Conservation (phyloP, 169 alveolate genomes). For the Amoebophrya sp. region DNA sequence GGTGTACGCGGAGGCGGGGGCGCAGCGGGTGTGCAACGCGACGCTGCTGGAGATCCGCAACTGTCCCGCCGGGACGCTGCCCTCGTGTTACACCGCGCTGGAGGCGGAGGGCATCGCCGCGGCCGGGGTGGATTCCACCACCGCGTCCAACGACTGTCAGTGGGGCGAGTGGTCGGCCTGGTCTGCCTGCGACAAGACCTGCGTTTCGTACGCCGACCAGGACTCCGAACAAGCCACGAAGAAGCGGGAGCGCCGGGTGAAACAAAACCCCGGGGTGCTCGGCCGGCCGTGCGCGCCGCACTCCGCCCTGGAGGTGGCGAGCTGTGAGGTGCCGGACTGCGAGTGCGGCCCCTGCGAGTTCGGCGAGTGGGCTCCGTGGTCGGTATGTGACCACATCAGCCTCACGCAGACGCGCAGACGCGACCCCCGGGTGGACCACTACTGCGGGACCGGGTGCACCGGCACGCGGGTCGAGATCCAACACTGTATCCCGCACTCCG, state of each 20-base stretch:
- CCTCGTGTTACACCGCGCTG: too few species aligned
- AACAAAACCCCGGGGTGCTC: not conserved
- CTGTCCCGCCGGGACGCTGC: too few species aligned
- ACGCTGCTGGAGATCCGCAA: not conserved
- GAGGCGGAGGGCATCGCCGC: not conserved
- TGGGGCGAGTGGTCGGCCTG: not conserved
- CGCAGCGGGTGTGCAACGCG: not conserved
- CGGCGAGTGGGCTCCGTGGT: not conserved
- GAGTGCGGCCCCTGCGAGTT: not conserved
- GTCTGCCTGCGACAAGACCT: not conserved
- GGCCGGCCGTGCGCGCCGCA: not conserved
- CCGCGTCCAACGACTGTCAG: too few species aligned
- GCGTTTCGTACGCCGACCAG: too few species aligned
- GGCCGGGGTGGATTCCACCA: not conserved
- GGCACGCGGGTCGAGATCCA: too few species aligned
- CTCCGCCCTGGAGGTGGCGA: not conserved
- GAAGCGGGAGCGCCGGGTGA: not conserved
- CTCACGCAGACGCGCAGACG: not conserved
- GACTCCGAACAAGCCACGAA: too few species aligned
- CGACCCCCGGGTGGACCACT: too few species aligned
- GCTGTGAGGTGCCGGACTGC: not conserved
- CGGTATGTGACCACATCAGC: not conserved
- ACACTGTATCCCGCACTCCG: too few species aligned
- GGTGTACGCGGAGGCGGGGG: too few species aligned
- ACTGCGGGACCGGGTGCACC: too few species aligned